A percentile compares a stretch with the other conserved stretches of the same genome.
phyloP scores from a whole-genome alignment of 2,329 filamentous ascomycete genomes.

The Cordyceps pruinosa region DNA sequence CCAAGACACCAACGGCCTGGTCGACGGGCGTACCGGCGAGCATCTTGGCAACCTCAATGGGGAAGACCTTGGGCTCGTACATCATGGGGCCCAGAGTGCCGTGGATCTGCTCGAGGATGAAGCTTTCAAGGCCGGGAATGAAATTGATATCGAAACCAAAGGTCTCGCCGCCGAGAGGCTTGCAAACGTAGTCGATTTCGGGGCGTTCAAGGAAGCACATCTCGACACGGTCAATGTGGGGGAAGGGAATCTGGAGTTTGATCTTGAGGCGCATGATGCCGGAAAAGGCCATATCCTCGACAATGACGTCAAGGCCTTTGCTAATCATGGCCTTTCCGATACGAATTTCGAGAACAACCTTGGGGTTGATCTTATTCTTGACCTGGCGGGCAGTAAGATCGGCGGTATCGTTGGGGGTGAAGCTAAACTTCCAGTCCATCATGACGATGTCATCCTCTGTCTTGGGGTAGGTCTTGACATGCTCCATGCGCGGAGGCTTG shows the following conservation, averaged over 20 bases:
- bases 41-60: conserved; percentile 98
- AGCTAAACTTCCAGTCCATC: conserved; percentile 99
- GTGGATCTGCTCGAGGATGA: conserved; percentile 95
- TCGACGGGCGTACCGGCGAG: conserved; percentile 89
- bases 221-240: conserved; percentile 89
- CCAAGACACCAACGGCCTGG: conserved; percentile 89
- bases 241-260: conserved; percentile 93
- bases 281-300: conserved; percentile 94
- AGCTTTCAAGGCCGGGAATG: conserved; percentile 85
- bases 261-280: conserved; percentile 96
- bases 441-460: conserved; percentile 90
- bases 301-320: conserved; percentile 94
- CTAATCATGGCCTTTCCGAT: conserved; percentile 95
- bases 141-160: conserved; percentile 99
- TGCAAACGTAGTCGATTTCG: conserved; percentile 93
- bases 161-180: conserved; percentile 88
- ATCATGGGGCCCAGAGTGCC: conserved; percentile 93
- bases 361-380: conserved; percentile 94
- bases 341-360: conserved; percentile 89
- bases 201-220: conserved; percentile 90
- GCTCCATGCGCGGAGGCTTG: conserved; percentile 92
- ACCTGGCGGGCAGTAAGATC: conserved; percentile 87
- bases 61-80: conserved; percentile 96
- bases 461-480: conserved; percentile 96
- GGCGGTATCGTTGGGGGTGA: conserved; percentile 87